Evolutionary conservation across 495 filamentous ascomycete species (phyloP), one percentile per base, ranked within the genome.

Genomic region (Hamigera avellanea): DNA sequence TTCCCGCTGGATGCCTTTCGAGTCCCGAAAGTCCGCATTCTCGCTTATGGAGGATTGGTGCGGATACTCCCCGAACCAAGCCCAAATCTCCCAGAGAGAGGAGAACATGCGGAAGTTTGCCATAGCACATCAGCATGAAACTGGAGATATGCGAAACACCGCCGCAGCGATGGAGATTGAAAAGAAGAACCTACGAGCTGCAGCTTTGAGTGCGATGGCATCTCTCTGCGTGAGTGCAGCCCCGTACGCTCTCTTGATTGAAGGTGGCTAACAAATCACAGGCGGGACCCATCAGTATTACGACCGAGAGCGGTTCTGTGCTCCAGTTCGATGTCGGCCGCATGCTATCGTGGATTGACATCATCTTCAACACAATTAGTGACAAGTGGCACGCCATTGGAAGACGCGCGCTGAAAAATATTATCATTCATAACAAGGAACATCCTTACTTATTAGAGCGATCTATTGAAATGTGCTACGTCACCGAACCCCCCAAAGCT

Each of bases 41-140:
- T 79, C 88, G 4, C 59, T 96, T 21, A 96, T 98, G 87, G 89
- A 96, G 53, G 89, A 96, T 38, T 98, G 91, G 91, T 96, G 93
- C 61, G 91, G 93, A 0, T 93, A 91, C 54, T 93, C 91, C 0
- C 86, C 91, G 5, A 94, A 95, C 53, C 87, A 88, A 49, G 59
- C 63, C 21, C 81, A 87, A 39, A 84, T 93, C 25, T 74, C 77
- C 12, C 76, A 83, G 39, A 69, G 86, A 37, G 91, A 95, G 65
- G 82, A 93, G 36, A 80, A 70, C 31, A 93, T 95, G 83, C 68
- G 83, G 40, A 81, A 86, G 46, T 81, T 80, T 14, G 67, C 86
- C 32, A 75, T 91, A 19, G 61, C 73, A n/a, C 71, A 75, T 10
- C 70, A 75, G 36, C 66, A 70, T 25, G 76, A 83, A 32, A 57